These are phyloP conservation scores for Neofusicoccum ribis DNA, from an alignment of 2,329 filamentous ascomycete genomes.

Conservation along the genomic window DNA sequence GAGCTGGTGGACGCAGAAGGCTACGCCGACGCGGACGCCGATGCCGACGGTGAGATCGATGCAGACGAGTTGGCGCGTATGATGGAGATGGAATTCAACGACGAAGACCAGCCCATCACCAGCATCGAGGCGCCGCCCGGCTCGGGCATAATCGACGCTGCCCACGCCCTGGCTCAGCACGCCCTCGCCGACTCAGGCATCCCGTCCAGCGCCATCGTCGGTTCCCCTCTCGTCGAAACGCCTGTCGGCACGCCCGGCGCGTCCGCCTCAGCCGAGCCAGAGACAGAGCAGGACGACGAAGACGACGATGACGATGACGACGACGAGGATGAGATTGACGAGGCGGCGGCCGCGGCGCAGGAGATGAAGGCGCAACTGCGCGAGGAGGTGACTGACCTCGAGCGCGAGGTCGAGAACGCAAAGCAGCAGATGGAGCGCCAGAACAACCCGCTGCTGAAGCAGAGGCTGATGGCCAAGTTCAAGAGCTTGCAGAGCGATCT, in stretches of 20 bases:
- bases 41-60: slow-evolving; percentile 33
- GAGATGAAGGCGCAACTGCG: slow-evolving; percentile 49
- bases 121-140: slow-evolving; percentile 22
- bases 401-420: slow-evolving; percentile 50
- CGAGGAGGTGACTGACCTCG: slow-evolving; percentile 57
- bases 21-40: slow-evolving; percentile 46
- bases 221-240: slow-evolving; percentile 28
- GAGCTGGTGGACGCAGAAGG: slow-evolving; percentile 48
- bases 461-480: slow-evolving; percentile 51
- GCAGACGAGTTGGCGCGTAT: slow-evolving; percentile 37
- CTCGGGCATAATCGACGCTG: slow-evolving; percentile 28
- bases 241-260: slow-evolving; percentile 30
- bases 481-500: slow-evolving; percentile 54
- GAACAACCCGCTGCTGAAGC: slow-evolving; percentile 51
- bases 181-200: slow-evolving; percentile 29
- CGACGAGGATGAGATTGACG: slow-evolving; percentile 47
- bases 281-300: slow-evolving; percentile 29
- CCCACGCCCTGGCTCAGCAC: slow-evolving; percentile 40
- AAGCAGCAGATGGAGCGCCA: slow-evolving; percentile 45
- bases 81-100: slow-evolving; percentile 36
- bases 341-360: slow-evolving; percentile 52
- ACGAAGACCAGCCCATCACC: slow-evolving; percentile 28
- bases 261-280: slow-evolving; percentile 22
- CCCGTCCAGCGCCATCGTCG: neutral
- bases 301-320: slow-evolving; percentile 49